Evolutionary conservation across 805 yeast species (phyloP), one percentile per base, ranked within the genome.

Genomic region (Candida caryicola): DNA sequence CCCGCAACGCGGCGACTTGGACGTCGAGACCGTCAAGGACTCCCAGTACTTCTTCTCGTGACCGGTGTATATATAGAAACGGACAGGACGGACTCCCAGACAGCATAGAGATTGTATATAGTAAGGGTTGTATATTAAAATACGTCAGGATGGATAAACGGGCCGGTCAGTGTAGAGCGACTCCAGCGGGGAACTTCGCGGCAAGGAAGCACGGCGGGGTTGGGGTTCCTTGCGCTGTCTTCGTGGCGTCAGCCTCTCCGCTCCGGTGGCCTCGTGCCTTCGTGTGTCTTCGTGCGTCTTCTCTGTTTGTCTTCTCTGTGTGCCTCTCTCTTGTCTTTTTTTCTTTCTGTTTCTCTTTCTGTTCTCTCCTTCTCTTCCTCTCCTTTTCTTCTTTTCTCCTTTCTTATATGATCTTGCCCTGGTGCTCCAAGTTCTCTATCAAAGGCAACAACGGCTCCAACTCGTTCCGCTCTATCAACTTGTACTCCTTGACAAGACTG

Each of bases 401-500:
- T 7, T 7, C 15, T 17, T 63, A 73, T 35, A 70, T 62, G 38
- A 90, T 84, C 58, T 88, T 90, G 1, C 96, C 96, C 62, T 91
- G 96, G 23, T 70, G 69, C 62, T 88, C 96, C 44, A 93, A 73
- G 51, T 74, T 79, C 45, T 82, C 89, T 33, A 95, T 85, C 60
- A 93, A 68, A 4, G 85, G 81, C 31, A 71, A 62, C 45, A 93
- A 64, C 0, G 99, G 98, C 39, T 73, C 84, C 60, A 89, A 64
- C 47, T 93, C 99, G 38, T 73, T 70, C 36, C 79, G 69, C 43
- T 89, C 98, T 25, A 93, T 71, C 47, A 93, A 73, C 37, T 78
- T 82, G 60, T 87, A 93, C 47, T 89, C 95, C 48, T 83, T 82
- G 10, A 85, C 77, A 55, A 93, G 87, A 37, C 95, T 83, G 31